Percentiles rank a stretch among this genome's conserved stretches.
Conservation (phyloP, 164 flowering plant species). For the Platanus orientalis region DNA sequence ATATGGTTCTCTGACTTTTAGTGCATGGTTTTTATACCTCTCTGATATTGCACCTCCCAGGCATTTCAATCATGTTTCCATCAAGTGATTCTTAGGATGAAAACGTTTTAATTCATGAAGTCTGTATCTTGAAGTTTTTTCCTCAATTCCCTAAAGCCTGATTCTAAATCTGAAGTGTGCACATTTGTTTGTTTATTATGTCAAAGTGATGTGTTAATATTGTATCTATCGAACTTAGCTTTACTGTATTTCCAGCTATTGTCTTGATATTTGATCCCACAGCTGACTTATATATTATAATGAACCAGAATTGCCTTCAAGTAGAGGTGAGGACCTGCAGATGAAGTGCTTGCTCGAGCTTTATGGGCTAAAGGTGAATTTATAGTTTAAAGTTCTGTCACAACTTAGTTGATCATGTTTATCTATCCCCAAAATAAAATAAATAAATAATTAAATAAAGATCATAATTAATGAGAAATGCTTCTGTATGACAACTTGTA, state of each 20-base stretch:
- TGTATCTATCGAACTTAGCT: background rate
- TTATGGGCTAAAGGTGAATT: slow-evolving; percentile 89
- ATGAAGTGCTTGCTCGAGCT: slow-evolving; percentile 91
- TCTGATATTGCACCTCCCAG: no score
- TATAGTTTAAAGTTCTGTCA: no score
- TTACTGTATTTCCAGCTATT: background rate
- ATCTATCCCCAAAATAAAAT: background rate
- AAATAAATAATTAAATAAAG: no score
- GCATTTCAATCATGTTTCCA: background rate
- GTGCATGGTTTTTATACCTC: background rate
- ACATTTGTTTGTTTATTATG: background rate
- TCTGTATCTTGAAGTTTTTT: no score
- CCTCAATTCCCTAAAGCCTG: no score
- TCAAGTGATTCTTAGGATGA: no score
- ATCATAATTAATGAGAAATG: background rate
- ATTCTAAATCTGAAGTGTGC: no score
- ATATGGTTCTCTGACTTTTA: background rate
- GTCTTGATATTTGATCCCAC: background rate
- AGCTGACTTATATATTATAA: slow-evolving; percentile 20
- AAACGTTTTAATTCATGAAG: no score
- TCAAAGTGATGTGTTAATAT: background rate
- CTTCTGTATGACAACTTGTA: background rate
- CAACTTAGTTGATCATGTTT: background rate
- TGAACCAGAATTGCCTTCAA: slow-evolving; percentile 78
- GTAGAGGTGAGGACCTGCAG: slow-evolving; percentile 92